Conservation (phyloP, 2,329 filamentous ascomycete species). For the Colletotrichum chrysophilum region DNA sequence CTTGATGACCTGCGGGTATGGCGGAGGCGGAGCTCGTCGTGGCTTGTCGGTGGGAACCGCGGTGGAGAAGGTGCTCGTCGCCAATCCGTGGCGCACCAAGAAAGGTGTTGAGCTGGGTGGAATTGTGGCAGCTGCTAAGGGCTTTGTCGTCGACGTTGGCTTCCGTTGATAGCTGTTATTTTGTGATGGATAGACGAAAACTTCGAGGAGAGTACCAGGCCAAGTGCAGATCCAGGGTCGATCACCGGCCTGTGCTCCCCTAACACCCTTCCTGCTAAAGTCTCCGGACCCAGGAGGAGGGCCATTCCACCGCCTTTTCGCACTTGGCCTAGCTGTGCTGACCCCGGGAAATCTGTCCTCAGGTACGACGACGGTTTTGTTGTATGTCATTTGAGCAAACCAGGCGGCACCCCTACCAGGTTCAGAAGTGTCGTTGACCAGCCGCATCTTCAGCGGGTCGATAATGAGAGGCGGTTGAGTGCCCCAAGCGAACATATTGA, state of each 20-base stretch:
- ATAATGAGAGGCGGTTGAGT: conserved; percentile 54
- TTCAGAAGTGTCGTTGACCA: conserved; percentile 60
- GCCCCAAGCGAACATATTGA: conserved; percentile 47
- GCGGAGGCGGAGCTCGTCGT: conserved; percentile 27
- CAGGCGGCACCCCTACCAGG: conserved; percentile 57
- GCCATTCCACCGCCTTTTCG: conserved; percentile 2
- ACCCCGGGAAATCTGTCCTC: conserved; percentile 41
- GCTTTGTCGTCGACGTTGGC: neutral
- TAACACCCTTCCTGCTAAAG: conserved; percentile 42
- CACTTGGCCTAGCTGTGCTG: conserved; percentile 11
- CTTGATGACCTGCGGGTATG: conserved; percentile 60
- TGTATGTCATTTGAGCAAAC: conserved; percentile 56
- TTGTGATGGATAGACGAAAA: conserved; percentile 62
- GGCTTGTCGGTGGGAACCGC: neutral
- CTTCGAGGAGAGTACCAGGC: conserved; percentile 59
- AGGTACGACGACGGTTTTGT: conserved; percentile 61
- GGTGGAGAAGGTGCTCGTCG: neutral
- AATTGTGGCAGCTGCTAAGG: conserved; percentile 15
- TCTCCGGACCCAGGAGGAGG: conserved; percentile 22
- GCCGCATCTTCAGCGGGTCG: conserved; percentile 41
- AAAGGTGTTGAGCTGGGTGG: conserved; percentile 14
- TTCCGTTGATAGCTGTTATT: conserved; percentile 44
- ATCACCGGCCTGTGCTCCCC: conserved; percentile 48
- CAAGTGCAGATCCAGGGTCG: conserved; percentile 65
- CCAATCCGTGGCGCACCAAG: conserved; percentile 2